Evolutionary conservation across 2,329 filamentous ascomycete genomes (phyloP), one percentile per base, ranked within the genome.

Genomic region (Cladosporium sp.): DNA sequence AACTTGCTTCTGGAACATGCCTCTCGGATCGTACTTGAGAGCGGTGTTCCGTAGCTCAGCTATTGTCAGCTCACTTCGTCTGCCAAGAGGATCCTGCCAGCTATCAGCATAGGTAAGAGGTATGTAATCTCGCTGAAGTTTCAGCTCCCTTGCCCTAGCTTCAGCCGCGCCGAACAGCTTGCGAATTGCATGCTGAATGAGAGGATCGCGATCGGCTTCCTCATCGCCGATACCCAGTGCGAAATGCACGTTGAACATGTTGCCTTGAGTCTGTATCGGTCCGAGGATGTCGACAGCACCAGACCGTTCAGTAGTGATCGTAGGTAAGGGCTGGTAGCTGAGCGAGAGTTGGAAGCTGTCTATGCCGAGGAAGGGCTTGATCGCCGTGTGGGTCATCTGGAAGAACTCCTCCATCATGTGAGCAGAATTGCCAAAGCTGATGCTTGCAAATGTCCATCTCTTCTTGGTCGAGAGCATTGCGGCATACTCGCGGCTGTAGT

Each of bases 61-160:
- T 3, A 58, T 28, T 8, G 30, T 58, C 24, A 36, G n/a, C 54
- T 32, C 30, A 36, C 54, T 36, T 6, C 44, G n/a, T 6, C 44
- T 49, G 3, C 44, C 64, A 24, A 79, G 72, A 7, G 77, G 77
- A 49, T 78, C 71, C 67, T 79, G 76, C 72, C 74, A 78, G 57
- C 67, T 62, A 7, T 71, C 74, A 10, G 77, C 77, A 68, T 79
- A 79, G 51, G 76, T 79, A 59, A 76, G 65, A 65, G 78, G 76
- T 7, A 78, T 47, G 54, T 68, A 75, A 30, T 66, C 51, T 32
- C 69, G 61, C 26, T 67, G 57, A 1, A 73, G 21, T n/a, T 38
- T 38, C 36, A 61, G 21, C 34, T 61, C 38, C 14, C 12, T 15
- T n/a, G 58, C 41, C 28, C 18, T 34, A 28, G 21, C 58, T 26